Conservation (phyloP, 805 yeast species). For the Saitoella complicata region DNA sequence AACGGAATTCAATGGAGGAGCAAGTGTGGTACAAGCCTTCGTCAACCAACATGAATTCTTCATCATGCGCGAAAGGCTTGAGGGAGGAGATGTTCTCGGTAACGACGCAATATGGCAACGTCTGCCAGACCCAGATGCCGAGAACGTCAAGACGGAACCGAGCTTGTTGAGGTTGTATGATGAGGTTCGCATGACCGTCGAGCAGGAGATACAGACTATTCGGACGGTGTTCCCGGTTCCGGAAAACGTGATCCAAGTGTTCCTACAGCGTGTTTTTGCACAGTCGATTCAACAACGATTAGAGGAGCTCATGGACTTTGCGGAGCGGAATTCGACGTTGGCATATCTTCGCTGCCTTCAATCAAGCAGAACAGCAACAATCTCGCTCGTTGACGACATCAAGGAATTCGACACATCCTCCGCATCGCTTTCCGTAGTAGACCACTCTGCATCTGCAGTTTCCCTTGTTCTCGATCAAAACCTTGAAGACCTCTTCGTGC, state of each 20-base stretch:
- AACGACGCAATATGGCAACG: conserved; percentile 34
- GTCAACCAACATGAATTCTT: conserved; percentile 66
- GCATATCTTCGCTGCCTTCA: background rate
- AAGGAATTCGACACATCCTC: no score
- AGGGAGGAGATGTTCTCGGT: conserved; percentile 19
- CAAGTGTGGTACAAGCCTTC: conserved; percentile 64
- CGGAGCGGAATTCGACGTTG: background rate
- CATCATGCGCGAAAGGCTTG: conserved; percentile 30
- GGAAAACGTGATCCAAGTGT: conserved; percentile 46
- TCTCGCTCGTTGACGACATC: no score
- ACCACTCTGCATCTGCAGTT: no score
- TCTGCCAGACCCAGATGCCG: conserved; percentile 43
- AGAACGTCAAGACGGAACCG: conserved; percentile 33
- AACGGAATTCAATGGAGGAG: conserved; percentile 70
- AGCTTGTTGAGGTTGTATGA: conserved; percentile 37
- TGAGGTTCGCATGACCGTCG: conserved; percentile 41
- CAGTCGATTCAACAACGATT: conserved; percentile 23
- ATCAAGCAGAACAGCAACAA: background rate
- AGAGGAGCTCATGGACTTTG: background rate
- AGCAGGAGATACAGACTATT: conserved; percentile 58
- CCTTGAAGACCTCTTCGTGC: conserved; percentile 55
- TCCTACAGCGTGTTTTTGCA: conserved; percentile 61
- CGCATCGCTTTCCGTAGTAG: no score
- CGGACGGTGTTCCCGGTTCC: conserved; percentile 57
- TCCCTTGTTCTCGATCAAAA: conserved; percentile 39